A percentile compares a stretch with the other conserved stretches of the same genome.
Evolutionary conservation across 495 filamentous ascomycete genomes (phyloP).

Genomic region (Talaromyces stipitatus): DNA sequence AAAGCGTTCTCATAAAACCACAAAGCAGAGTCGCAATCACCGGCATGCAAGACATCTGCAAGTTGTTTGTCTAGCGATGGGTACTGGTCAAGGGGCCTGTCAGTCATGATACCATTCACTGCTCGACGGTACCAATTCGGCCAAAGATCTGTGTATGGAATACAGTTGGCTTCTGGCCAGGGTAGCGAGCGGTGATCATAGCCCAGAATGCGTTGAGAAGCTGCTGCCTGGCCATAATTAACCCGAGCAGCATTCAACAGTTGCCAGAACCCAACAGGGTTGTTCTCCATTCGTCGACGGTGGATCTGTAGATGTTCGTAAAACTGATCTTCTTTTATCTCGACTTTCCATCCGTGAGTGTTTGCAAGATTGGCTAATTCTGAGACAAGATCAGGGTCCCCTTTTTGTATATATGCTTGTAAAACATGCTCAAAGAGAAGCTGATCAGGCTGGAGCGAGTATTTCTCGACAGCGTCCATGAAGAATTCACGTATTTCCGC

Average conservation of each 20-base stretch:
- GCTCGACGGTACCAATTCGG: conserved; percentile 22
- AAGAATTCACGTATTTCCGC: conserved; percentile 27
- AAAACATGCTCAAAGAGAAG: conserved; percentile 35
- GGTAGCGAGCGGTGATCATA: conserved; percentile 22
- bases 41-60: conserved; percentile 29
- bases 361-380: conserved; percentile 20
- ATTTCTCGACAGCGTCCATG: conserved; percentile 24
- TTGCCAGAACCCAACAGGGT: conserved; percentile 35
- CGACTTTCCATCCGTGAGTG: conserved; percentile 26
- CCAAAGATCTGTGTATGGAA: conserved; percentile 10
- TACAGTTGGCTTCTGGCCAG: conserved; percentile 12
- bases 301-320: conserved; percentile 20
- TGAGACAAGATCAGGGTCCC: conserved; percentile 21
- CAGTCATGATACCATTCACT: conserved; percentile 17
- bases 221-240: conserved; percentile 21
- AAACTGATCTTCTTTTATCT: conserved; percentile 20
- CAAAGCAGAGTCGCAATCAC: conserved; percentile 23
- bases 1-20: conserved; percentile 20
- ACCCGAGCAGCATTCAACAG: conserved; percentile 36
- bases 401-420: conserved; percentile 33
- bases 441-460: conserved; percentile 29
- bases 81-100: conserved; percentile 22
- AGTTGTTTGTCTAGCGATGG: conserved; percentile 29
- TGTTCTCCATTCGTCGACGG: conserved; percentile 23
- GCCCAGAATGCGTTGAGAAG: conserved; percentile 32